Evolutionary conservation across 257 asterid genomes (phyloP).

Genomic region (Capsicum pubescens): DNA sequence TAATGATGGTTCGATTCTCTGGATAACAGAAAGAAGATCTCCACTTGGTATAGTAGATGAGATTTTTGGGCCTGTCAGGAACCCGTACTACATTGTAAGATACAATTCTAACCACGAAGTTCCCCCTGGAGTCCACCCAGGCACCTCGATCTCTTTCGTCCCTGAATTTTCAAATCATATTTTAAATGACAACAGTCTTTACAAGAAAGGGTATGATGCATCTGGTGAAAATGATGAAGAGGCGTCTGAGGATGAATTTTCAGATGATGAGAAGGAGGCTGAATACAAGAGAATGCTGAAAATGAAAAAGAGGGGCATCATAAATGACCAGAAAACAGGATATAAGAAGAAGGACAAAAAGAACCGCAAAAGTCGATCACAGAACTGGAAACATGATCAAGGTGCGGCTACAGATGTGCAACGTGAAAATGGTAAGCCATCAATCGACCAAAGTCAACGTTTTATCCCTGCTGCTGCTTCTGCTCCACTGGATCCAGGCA

Average conservation of each 20-base stretch:
- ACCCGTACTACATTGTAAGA: constrained; percentile 85
- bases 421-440: constrained; percentile 29
- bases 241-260: constrained; percentile 62
- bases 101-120: constrained; percentile 78
- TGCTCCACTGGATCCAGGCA: constrained; percentile 41
- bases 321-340: constrained; percentile 51
- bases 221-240: constrained; percentile 90
- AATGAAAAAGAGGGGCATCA: constrained; percentile 70
- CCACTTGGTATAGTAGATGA: constrained; percentile 89
- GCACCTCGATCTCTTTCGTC: constrained; percentile 71
- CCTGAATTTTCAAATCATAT: constrained; percentile 72
- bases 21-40: constrained; percentile 76
- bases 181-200: constrained; percentile 69
- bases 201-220: constrained; percentile 91
- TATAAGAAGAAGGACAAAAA: constrained; percentile 53
- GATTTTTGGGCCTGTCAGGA: constrained; percentile 91
- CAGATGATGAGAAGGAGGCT: constrained; percentile 94
- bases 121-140: constrained; percentile 69
- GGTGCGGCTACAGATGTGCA: constrained; percentile 34
- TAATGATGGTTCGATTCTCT: constrained; percentile 80
- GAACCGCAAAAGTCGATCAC: constrained; percentile 47
- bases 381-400: constrained; percentile 47
- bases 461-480: constrained; percentile 33
- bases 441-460: constrained; percentile 35
- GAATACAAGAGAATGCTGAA: constrained; percentile 70